Base-by-base conservation (phyloP, 164 flowering plant genomes). In the Amborella trichopoda region DNA sequence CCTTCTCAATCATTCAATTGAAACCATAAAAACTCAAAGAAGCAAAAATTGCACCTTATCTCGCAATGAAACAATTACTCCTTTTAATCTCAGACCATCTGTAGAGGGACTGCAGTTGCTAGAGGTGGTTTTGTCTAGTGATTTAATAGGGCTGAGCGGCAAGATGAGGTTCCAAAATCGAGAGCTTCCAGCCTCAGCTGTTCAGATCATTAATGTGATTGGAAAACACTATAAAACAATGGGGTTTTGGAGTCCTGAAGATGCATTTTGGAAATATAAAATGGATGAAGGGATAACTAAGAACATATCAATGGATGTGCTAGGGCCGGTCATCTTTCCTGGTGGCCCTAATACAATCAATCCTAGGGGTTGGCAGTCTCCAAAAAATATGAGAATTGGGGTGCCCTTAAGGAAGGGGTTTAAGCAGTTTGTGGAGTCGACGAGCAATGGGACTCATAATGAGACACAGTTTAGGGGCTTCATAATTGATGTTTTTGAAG, bases 311-410 rank as follows among this genome's bases (percentile, higher is more conserved):
- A n/a, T n/a, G n/a, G n/a, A n/a, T n/a, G n/a, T n/a, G n/a, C n/a
- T 44, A 1, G 9, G 32, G n/a, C 9, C 48, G 5, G 26, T 44
- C 8, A 17, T 44, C 4, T 44, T 28, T 18, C 47, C 47, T 23
- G 47, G 47, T 21, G 47, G 16, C 13, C 40, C 40, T 14, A 20
- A 20, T 37, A 20, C 40, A 20, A 20, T 14, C n/a, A n/a, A 20
- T 20, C 40, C 40, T 23, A 44, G 47, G 47, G 47, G 16, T 44
- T 26, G 47, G 47, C 13, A 10, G 25, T 22, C 16, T 28, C 47
- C 11, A 44, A 48, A 48, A 26, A 48, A 34, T 20, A 17, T 48
- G 41, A 48, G 22, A 41, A 34, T 50, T 26, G 54, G 54, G 1
- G 54, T 50, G 13, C 53, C 53, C 11, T 2, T n/a, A 5, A 49